Percentiles rank a stretch among this genome's conserved stretches.
Evolutionary conservation across 805 yeast genomes (phyloP).

Genomic region (Pichia sporocuriosa): DNA sequence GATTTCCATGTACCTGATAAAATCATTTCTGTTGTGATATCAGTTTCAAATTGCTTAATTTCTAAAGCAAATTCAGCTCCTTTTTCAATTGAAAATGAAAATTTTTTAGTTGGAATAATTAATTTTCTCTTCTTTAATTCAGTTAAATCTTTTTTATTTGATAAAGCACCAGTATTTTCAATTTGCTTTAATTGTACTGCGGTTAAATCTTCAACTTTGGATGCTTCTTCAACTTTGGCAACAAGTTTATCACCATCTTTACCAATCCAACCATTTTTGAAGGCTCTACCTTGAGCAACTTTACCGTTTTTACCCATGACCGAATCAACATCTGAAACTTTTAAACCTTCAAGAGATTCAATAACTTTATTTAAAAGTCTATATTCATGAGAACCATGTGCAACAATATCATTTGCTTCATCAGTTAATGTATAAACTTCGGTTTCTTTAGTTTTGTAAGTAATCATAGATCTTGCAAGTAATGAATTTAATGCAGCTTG

Average conservation of each 20-base stretch:
- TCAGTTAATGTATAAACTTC: slow-evolving; percentile 69
- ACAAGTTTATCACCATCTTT: slow-evolving; percentile 81
- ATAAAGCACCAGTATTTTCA: slow-evolving; percentile 46
- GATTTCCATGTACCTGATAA: slow-evolving; percentile 74
- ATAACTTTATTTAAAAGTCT: slow-evolving; percentile 71
- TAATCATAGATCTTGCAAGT: slow-evolving; percentile 75
- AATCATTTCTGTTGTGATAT: slow-evolving; percentile 90
- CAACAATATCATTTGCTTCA: slow-evolving; percentile 77
- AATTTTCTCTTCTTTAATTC: slow-evolving; percentile 95
- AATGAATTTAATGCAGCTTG: slow-evolving; percentile 84
- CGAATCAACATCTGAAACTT: slow-evolving; percentile 65
- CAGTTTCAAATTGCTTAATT: slow-evolving; percentile 81
- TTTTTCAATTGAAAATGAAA: slow-evolving; percentile 70
- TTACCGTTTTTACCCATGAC: slow-evolving; percentile 79
- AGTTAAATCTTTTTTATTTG: slow-evolving; percentile 54
- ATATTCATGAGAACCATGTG: slow-evolving; percentile 84
- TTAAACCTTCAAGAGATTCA: slow-evolving; percentile 69
- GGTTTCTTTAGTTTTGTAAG: slow-evolving; percentile 62
- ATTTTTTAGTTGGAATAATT: slow-evolving; percentile 58
- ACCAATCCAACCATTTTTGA: slow-evolving; percentile 93
- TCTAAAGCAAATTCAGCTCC: slow-evolving; percentile 80
- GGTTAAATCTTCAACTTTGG: slow-evolving; percentile 59
- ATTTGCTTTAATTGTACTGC: slow-evolving; percentile 57
- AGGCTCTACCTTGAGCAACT: slow-evolving; percentile 95
- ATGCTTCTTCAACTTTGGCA: slow-evolving; percentile 42